These are phyloP conservation scores for Botrytis fragariae DNA, from an alignment of 2,329 filamentous ascomycete genomes.

Conservation along the genomic window DNA sequence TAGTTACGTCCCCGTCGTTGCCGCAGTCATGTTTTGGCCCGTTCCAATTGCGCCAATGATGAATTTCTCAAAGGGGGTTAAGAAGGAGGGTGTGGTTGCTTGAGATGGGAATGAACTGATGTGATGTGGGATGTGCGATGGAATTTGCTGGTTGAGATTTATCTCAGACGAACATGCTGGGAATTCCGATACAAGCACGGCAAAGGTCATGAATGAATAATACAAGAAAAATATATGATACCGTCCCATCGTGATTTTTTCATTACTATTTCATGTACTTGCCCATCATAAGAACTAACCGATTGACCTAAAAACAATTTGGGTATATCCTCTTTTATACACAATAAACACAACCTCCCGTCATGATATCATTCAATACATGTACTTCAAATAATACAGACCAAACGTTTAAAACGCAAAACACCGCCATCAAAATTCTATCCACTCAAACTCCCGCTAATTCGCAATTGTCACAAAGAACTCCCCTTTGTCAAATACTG, in stretches of 20 bases:
- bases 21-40: conserved; percentile 11
- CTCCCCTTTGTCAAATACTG: conserved; percentile 10
- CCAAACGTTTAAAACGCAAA: neutral
- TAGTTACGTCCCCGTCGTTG: conserved; percentile 10
- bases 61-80: conserved; percentile 11
- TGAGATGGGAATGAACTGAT: neutral
- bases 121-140: neutral
- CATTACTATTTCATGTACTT: conserved; percentile 6
- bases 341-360: neutral
- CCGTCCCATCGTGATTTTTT: neutral
- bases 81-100: neutral
- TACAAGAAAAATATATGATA: neutral
- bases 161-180: neutral
- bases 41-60: neutral
- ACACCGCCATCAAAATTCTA: neutral
- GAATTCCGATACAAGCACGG: neutral
- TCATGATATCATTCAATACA: conserved; percentile 12
- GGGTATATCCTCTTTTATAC: conserved; percentile 18
- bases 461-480: conserved; percentile 10
- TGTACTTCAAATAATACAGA: conserved; percentile 13
- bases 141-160: neutral
- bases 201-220: neutral
- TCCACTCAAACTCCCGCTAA: conserved; percentile 16
- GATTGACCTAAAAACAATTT: conserved; percentile 1
- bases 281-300: neutral